Evolutionary conservation across 768 basidiomycete genomes (phyloP), one percentile per base, ranked within the genome.

Genomic region (Auricularia heimuer): DNA sequence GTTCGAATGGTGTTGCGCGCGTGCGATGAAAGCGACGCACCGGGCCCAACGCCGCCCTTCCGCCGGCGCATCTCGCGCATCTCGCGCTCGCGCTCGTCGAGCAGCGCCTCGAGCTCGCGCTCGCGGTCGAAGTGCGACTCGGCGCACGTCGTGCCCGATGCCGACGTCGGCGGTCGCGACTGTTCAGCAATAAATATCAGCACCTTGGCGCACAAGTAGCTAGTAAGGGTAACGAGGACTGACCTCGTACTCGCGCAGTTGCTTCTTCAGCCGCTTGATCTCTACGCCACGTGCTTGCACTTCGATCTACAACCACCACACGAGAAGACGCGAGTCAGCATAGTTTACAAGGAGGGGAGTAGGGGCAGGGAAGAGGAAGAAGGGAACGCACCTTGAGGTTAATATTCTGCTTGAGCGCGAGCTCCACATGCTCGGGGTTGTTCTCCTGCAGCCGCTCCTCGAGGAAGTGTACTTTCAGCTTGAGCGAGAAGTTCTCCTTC

Each of bases 401-500:
- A 71, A 94, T 91, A 70, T 96, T 96, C 75, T 96, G 92, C 70
- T 94, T 92, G 65, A 93, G 83, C 3, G 89, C 90, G 3, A 90
- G 89, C 71, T 97, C 90, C 73, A 95, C 90, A 71, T 97, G 90
- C 73, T 96, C 94, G 0, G 94, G 93, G 0, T 91, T 90, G 61
- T 94, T 85, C 70, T 92, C 86, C 2, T 89, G 89, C 16, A 99
- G 83, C 56, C 92, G 88, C 71, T 98, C 94, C 75, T 98, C 92
- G 54, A 97, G 83, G 73, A 97, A 96, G 72, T 97, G 94, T 3
- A 98, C 91, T 65, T 94, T 91, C 62, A 98, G 83, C 75, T 98
- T 97, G 73, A 99, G 87, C 71, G 88, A 89, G 75, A 98, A 98
- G 80, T 96, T 96, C 74, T 98, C 95, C 74, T 95, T 97, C 79